These are phyloP conservation scores for Moelleriella libera DNA, from an alignment of 2,329 filamentous ascomycete species.

Conservation along the genomic window DNA sequence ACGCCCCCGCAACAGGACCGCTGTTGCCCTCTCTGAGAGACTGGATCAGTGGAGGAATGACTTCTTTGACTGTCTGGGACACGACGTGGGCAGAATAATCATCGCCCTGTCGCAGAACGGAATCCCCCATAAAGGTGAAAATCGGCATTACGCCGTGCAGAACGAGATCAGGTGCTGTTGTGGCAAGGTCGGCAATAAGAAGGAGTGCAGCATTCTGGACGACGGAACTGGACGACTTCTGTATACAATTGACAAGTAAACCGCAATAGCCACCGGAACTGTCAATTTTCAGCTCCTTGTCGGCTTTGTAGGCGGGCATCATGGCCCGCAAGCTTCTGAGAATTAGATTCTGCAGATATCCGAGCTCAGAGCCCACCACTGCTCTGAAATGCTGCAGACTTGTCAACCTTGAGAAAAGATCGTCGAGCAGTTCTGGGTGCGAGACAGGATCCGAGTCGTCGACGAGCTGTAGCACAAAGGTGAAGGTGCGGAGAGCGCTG, in stretches of 20 bases:
- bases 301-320: slow-evolving; percentile 58
- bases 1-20: slow-evolving; percentile 64
- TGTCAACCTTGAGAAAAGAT: slow-evolving; percentile 71
- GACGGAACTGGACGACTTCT: slow-evolving; percentile 79
- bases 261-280: slow-evolving; percentile 73
- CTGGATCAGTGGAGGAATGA: slow-evolving; percentile 80
- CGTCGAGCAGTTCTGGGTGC: slow-evolving; percentile 63
- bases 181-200: slow-evolving; percentile 74
- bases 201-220: slow-evolving; percentile 87
- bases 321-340: slow-evolving; percentile 73
- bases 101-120: slow-evolving; percentile 80
- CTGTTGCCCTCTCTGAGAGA: slow-evolving; percentile 73
- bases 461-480: slow-evolving; percentile 77
- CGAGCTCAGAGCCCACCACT: slow-evolving; percentile 71
- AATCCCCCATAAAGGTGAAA: slow-evolving; percentile 95
- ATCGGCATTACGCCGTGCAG: slow-evolving; percentile 98
- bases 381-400: slow-evolving; percentile 76
- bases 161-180: slow-evolving; percentile 78
- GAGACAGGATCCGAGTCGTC: slow-evolving; percentile 64
- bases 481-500: slow-evolving; percentile 59
- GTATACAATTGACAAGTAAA: slow-evolving; percentile 83
- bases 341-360: slow-evolving; percentile 78
- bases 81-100: slow-evolving; percentile 96
- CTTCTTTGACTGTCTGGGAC: slow-evolving; percentile 84
- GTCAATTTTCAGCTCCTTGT: slow-evolving; percentile 52